Evolutionary conservation across 2,329 filamentous ascomycete genomes (phyloP).

Genomic region (Aureobasidium lini): DNA sequence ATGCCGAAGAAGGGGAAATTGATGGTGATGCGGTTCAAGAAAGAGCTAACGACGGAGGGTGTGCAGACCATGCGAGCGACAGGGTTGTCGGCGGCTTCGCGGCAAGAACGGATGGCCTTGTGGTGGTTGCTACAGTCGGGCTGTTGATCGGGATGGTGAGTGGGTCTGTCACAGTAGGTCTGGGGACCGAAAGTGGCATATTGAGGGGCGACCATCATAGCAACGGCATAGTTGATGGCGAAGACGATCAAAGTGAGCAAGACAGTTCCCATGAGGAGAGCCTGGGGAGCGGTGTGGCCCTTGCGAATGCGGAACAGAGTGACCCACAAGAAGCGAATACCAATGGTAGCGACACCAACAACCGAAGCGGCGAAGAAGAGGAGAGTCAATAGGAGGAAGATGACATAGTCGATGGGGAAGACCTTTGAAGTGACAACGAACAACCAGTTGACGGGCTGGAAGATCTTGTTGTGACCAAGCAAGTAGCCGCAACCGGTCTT

Average conservation of each 20-base stretch:
- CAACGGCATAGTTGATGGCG: conserved; percentile 85
- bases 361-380: conserved; percentile 87
- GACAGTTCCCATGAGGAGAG: conserved; percentile 81
- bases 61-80: conserved; percentile 78
- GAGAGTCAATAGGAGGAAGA: conserved; percentile 77
- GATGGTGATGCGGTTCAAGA: conserved; percentile 84
- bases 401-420: conserved; percentile 86
- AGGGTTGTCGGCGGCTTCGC: conserved; percentile 63
- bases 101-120: conserved; percentile 72
- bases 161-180: conserved; percentile 76
- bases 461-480: conserved; percentile 77
- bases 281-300: conserved; percentile 84
- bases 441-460: conserved; percentile 91
- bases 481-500: conserved; percentile 88
- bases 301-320: conserved; percentile 85
- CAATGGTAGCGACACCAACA: conserved; percentile 74
- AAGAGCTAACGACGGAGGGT: conserved; percentile 81
- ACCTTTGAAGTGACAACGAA: conserved; percentile 72
- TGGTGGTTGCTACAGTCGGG: conserved; percentile 68
- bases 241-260: conserved; percentile 84
- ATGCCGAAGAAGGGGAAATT: conserved; percentile 94
- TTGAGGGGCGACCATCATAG: conserved; percentile 91
- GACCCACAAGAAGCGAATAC: conserved; percentile 95
- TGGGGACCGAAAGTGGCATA: conserved; percentile 93
- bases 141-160: conserved; percentile 53